These are phyloP conservation scores for Trichoderma simmonsii DNA, from an alignment of 2,329 filamentous ascomycete genomes.

Conservation along the genomic window DNA sequence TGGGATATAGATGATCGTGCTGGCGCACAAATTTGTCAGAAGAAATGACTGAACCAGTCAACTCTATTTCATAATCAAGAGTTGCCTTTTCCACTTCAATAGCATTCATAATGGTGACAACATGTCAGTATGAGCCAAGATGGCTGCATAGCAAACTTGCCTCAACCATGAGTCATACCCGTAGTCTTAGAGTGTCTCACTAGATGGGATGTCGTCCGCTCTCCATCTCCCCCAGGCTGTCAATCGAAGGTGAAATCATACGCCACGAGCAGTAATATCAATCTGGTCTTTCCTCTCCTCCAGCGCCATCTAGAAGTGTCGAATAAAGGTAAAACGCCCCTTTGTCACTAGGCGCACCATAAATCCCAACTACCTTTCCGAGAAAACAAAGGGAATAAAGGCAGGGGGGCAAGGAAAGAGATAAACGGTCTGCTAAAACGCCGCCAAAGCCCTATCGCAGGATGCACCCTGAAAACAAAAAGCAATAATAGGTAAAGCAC, in stretches of 20 bases:
- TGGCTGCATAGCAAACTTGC: not conserved
- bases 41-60: not conserved
- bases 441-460: constrained; percentile 2
- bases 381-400: not conserved
- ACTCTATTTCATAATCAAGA: not conserved
- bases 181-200: not conserved
- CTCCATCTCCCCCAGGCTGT: not conserved
- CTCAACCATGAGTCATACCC: not conserved
- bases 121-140: not conserved
- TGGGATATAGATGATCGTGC: not conserved
- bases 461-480: not conserved
- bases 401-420: not conserved
- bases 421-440: constrained; percentile 7
- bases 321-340: constrained; percentile 12
- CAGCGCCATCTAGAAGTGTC: constrained; percentile 7
- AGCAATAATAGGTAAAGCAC: not conserved
- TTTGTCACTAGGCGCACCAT: not conserved
- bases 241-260: not conserved
- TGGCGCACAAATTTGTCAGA: not conserved
- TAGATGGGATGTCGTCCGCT: not conserved
- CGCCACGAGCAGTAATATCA: not conserved
- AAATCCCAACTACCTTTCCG: not conserved
- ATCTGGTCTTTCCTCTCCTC: not conserved
- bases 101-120: not conserved
- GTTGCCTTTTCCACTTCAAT: not conserved